Evolutionary conservation across 1,284 basidiomycete genomes (phyloP), one percentile per base, ranked within the genome.

Genomic region (Lentinula novae-zelandiae): DNA sequence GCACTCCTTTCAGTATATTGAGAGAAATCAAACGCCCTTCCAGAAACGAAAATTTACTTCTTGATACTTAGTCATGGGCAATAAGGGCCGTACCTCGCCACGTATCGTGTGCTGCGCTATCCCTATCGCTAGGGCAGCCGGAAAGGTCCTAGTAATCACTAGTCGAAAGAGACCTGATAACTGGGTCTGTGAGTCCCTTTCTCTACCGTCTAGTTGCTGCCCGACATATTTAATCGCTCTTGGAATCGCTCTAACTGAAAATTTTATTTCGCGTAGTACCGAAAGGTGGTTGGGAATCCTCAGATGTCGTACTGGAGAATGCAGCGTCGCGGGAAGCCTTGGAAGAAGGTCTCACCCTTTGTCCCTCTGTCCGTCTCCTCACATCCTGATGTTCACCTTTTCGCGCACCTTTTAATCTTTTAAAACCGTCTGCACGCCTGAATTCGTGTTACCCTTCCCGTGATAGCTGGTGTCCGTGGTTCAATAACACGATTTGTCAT

Each of bases 301-400:
- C 86, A 63, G 90, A 93, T 82, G 84, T 81, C 68, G 81, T 79
- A 74, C 77, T 93, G 70, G 89, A 92, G 80, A 86, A 84, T 76
- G 91, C 90, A 73, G 91, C 91, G 76, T 87, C 85, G 71, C 84
- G 91, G 74, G 90, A 93, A 85, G 90, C 90, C 77, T 80, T 89
- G 75, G 90, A 93, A 90, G 90, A 93, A 92, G 90, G 90, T 93
- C 88, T 84, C 84, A 86, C 84, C 85, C 80, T 84, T 85, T 85
- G 80, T 84, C 84, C 83, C 82, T 88, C 79, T 86, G 74, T 82
- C 79, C 84, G 84, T 87, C 80, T 80, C 81, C 81, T 82, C 84
- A 76, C 72, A 80, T 82, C 83, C 83, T 85, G 77, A 85, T 81
- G 70, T 74, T 72, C 71, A 68, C 69, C 71, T 65, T 68, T 63